Base-by-base conservation (phyloP, 2,329 filamentous ascomycete genomes). In the Fusarium chuoi region DNA sequence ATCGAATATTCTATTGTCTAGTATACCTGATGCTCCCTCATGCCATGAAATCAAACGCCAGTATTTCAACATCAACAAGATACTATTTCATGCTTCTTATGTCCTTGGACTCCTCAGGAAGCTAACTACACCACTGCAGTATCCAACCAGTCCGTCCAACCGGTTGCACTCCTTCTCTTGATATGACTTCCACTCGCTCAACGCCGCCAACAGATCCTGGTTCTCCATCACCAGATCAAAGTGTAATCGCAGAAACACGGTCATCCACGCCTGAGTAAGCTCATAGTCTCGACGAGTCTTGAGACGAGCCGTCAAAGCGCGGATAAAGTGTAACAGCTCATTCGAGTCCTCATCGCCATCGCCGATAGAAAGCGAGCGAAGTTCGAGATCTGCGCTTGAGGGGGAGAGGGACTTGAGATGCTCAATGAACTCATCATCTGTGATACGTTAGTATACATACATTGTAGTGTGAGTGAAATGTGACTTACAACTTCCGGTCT, bases 251-350 rank as follows among this genome's bases (percentile, higher is more conserved):
- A 99, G 81, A 79, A 98, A 97, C 3, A 98, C 96, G 5, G 93
- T 92, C 95, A 99, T 98, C 96, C 96, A 99, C 1, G 95, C 94
- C 82, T 98, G 95, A 22, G 94, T 93, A 44, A 99, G 87, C 83
- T 99, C 96, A 82, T 97, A 99, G 82, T 98, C 96, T 54, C 89
- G 89, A 73, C 92, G 90, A 57, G 89, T 86, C 48, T 85, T 83
- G 59, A 98, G 85, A 18, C 93, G 88, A 61, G 85, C 87, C 1
- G 94, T 97, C 63, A 99, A 83, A 4, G 95, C 95, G n/a, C 85
- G 83, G 58, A 98, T 91, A 79, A 99, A 99, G 60, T 91, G 87
- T 2, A 92, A 85, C 24, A 97, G 85, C 82, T 98, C 96, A 65
- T 92, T 90, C 70, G 89, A 83, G 68, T 87, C 78, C 75, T 86